These are phyloP conservation scores for Kurtzmaniella natalensis DNA, from an alignment of 1,139 yeast genomes.

Conservation along the genomic window DNA sequence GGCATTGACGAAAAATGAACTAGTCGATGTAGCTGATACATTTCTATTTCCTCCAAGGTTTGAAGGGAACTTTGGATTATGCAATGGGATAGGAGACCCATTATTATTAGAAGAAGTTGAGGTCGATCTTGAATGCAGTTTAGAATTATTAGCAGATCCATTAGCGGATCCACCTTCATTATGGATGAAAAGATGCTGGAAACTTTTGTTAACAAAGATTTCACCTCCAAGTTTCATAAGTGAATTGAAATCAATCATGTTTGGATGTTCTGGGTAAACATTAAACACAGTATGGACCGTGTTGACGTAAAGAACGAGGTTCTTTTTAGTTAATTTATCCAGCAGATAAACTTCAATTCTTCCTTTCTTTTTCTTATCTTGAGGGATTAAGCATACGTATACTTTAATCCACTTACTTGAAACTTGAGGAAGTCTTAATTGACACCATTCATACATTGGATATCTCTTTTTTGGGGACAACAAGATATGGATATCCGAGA, in stretches of 20 bases:
- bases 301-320: conserved; percentile 43
- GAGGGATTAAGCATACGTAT: conserved; percentile 42
- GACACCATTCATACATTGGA: conserved; percentile 52
- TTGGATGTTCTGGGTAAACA: conserved; percentile 52
- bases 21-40: conserved; percentile 3
- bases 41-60: conserved; percentile 3
- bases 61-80: too few relatives aligned
- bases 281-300: conserved; percentile 40
- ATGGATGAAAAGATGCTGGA: conserved; percentile 26
- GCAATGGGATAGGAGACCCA: neutral
- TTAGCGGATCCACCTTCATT: conserved; percentile 3
- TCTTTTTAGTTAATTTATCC: conserved; percentile 40
- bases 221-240: conserved; percentile 50
- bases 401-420: conserved; percentile 54
- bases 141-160: neutral
- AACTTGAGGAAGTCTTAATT: conserved; percentile 51
- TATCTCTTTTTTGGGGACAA: conserved; percentile 44
- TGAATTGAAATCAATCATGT: conserved; percentile 50
- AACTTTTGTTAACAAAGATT: conserved; percentile 40
- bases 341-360: conserved; percentile 47
- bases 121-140: conserved; percentile 1
- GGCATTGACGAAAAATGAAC: conserved; percentile 24
- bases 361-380: conserved; percentile 33
- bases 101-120: conserved; percentile 3
- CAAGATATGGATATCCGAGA: conserved; percentile 51